Evolutionary conservation across 148 eudicot species (phyloP), one percentile per base, ranked within the genome.

Genomic region (Pharnaceum exiguum): DNA sequence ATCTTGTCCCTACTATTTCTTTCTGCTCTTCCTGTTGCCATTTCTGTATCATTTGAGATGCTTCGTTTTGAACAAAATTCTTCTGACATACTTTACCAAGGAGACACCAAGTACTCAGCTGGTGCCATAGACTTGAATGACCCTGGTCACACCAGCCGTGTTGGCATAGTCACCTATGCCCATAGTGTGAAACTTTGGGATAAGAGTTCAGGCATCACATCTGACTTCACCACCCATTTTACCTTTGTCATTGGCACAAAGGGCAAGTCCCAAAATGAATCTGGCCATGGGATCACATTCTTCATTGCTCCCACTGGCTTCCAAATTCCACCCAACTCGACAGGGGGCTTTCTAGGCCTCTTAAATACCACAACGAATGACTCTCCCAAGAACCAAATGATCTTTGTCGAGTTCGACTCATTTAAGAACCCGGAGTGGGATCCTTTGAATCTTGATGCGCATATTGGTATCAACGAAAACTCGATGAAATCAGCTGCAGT

Each of bases 391-490:
- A 79, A 69, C 46, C 83, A 71, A 32, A 71, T 78, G 7, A 50
- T 80, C 23, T 7, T 33, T 0, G 71, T 84, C 13, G 87, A 79
- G 67, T 85, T 85, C 26, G 91, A 85, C 54, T 62, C 84, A 1
- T 66, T 24, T 17, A 7, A 66, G 0, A 67, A 78, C 36, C 22
- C 55, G 0, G 80, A 62, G 10, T 85, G 87, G 84, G 80, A 71
- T 59, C 84, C 91, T 25, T n/a, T n/a, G n/a, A n/a, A n/a, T n/a
- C 13, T 71, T 0, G 63, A 28, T 28, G 71, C 71, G 51, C 87
- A 85, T 57, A 78, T 85, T 1, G 91, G 91, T 5, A 85, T 81
- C 67, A 79, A 81, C 55, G 67, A 36, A 2, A 68, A 77, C 51
- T 71, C 84, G 3, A 71, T 85, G n/a, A 0, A 40, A 23, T 85